Base-by-base conservation (phyloP, 2,329 filamentous ascomycete species). In the Colletotrichum sp. region DNA sequence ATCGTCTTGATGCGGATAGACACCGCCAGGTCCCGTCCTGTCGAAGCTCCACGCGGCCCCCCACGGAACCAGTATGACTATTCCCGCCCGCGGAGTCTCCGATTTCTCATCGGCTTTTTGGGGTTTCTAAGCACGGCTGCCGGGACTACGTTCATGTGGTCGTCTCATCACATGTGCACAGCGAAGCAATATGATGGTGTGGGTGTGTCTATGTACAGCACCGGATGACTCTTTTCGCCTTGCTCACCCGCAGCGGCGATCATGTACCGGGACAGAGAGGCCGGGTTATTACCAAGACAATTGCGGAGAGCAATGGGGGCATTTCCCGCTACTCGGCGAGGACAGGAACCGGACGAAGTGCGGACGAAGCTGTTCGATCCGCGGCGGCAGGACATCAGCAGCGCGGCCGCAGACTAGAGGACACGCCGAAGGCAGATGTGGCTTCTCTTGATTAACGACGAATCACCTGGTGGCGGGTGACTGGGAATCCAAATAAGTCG, bases 241-340 rank as follows among this genome's bases (percentile, higher is more conserved):
- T 64, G 66, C 75, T 74, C 70, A 69, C 70, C 28, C 26, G 64
- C 73, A 76, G 69, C 44, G 64, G 60, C 70, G 73, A 76, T 76
- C 72, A 63, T 32, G 12, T 63, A 68, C 28, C 60, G 21, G 26
- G 60, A 30, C 32, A 34, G 57, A 63, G 15, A 57, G 32, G 71
- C 36, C 72, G 69, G 8, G 39, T 13, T 63, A 59, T 59, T 69
- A 73, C 32, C 30, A 76, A 69, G 21, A 52, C 26, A 16, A 34
- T 32, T 24, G 16, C 26, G 57, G 63, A 39, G 9, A 32, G 8
- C 10, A 57, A 18, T 39, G 57, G 26, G 32, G 13, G n/a, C 28
- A 12, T 16, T 26, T 24, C 34, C 32, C 39, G 32, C 59, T 69
- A 52, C 12, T 69, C 69, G 70, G 62, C 69, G 39, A 57, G 15